Evolutionary conservation across 225 moss, liverwort and hornwort species (phyloP).

Genomic region (Asterella californica): DNA sequence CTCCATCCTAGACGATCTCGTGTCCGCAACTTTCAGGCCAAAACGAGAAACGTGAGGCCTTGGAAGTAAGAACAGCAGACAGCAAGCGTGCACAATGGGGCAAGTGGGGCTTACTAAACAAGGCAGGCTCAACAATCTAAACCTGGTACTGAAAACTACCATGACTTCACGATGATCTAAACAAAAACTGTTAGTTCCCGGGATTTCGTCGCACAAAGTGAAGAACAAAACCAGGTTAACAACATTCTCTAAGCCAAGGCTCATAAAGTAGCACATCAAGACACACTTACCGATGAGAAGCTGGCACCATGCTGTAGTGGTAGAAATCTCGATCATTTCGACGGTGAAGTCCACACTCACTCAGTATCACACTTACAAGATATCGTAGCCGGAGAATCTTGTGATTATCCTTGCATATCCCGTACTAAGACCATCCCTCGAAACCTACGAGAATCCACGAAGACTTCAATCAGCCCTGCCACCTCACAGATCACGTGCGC

Average conservation of each 20-base stretch:
- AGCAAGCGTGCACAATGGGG: not conserved
- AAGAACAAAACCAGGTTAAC: not conserved
- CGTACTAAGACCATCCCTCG: not conserved
- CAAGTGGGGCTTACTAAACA: not conserved
- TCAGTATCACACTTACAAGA: not conserved
- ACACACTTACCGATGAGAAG: constrained; percentile 25
- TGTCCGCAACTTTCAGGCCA: not conserved
- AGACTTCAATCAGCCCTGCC: constrained; percentile 13
- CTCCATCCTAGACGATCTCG: too few species aligned
- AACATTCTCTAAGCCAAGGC: not conserved
- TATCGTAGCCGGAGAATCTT: not conserved
- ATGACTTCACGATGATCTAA: not conserved
- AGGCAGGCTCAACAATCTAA: not conserved
- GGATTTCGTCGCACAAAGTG: not conserved
- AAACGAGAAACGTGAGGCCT: not conserved
- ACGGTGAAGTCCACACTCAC: constrained; percentile 10
- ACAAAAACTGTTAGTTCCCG: not conserved
- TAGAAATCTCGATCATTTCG: constrained; percentile 14
- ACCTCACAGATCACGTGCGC: not conserved
- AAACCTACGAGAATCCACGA: not conserved
- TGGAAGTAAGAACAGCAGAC: not conserved
- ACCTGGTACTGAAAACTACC: not conserved
- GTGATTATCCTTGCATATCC: not conserved
- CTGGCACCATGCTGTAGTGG: constrained; percentile 23
- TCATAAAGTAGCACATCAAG: not conserved